These are phyloP conservation scores for Inonotus obliquus DNA, from an alignment of 1,284 basidiomycete genomes.

Conservation along the genomic window DNA sequence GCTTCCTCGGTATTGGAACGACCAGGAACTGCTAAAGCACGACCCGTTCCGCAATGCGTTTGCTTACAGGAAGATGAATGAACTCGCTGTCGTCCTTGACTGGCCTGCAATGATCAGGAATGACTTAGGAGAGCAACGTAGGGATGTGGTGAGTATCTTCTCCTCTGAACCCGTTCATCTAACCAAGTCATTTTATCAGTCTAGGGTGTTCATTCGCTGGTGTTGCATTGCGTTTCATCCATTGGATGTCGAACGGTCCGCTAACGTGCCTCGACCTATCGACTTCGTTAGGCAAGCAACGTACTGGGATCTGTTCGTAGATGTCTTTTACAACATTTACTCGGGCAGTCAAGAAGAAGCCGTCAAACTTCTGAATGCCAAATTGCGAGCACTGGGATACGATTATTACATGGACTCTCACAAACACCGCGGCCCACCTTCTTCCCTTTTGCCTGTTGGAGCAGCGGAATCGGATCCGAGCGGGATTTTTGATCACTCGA, in stretches of 20 bases:
- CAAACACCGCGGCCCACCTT: neutral
- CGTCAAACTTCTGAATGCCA: neutral
- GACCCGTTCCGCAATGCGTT: slow-evolving; percentile 29
- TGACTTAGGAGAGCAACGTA: neutral
- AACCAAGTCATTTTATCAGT: neutral
- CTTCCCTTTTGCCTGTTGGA: neutral
- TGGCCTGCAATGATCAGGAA: neutral
- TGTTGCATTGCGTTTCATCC: neutral
- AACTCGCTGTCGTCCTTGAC: neutral
- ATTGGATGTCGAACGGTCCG: neutral
- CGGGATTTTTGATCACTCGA: neutral
- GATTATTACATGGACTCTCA: neutral
- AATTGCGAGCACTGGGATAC: neutral
- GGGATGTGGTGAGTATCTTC: neutral
- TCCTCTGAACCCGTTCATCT: neutral
- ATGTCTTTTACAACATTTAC: slow-evolving; percentile 4
- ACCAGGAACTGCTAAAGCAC: slow-evolving; percentile 26
- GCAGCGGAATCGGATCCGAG: neutral
- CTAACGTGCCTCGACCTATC: neutral
- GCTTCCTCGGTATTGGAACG: slow-evolving; percentile 21
- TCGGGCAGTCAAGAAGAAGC: neutral
- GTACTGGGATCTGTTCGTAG: slow-evolving; percentile 5
- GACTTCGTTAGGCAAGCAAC: neutral
- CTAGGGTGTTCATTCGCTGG: neutral
- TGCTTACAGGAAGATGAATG: neutral